phyloP scores from a whole-genome alignment of 2,329 filamentous ascomycete genomes.

The Fusarium virguliforme region DNA sequence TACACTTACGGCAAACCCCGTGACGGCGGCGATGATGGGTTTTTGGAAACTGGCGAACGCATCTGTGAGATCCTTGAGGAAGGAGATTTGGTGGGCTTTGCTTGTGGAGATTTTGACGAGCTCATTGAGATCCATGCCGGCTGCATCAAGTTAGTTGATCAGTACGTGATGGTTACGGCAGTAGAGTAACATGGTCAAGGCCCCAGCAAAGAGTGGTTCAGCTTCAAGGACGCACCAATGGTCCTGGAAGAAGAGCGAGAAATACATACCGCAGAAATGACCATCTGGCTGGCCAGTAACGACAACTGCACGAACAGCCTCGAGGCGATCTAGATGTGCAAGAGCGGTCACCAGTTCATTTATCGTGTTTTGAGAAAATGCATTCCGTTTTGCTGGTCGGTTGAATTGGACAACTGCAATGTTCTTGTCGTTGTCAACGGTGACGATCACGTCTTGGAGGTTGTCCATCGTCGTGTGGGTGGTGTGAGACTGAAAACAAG shows the following conservation, averaged over 20 bases:
- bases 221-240: background rate
- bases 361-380: slow-evolving; percentile 39
- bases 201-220: too few species aligned
- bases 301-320: slow-evolving; percentile 26
- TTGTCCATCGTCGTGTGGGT: slow-evolving; percentile 24
- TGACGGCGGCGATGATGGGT: slow-evolving; percentile 37
- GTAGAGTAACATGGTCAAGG: too few species aligned
- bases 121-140: slow-evolving; percentile 42
- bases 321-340: slow-evolving; percentile 27
- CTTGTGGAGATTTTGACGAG: slow-evolving; percentile 35
- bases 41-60: slow-evolving; percentile 34
- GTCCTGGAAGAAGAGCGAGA: background rate
- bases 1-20: slow-evolving; percentile 34
- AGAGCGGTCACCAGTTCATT: slow-evolving; percentile 31
- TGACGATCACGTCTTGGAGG: slow-evolving; percentile 34
- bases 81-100: slow-evolving; percentile 29
- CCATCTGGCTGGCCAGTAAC: slow-evolving; percentile 39
- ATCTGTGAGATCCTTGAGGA: slow-evolving; percentile 41
- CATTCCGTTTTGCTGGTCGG: slow-evolving; percentile 40
- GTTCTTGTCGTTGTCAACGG: slow-evolving; percentile 6
- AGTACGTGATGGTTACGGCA: too few species aligned
- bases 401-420: slow-evolving; percentile 40
- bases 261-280: slow-evolving; percentile 39
- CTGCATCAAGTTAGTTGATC: slow-evolving; percentile 8
- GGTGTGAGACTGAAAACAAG: background rate